Percentiles rank a stretch among this genome's conserved stretches.
phyloP scores from a whole-genome alignment of 2,329 filamentous ascomycete genomes.

The Chaetomium olivaceum region DNA sequence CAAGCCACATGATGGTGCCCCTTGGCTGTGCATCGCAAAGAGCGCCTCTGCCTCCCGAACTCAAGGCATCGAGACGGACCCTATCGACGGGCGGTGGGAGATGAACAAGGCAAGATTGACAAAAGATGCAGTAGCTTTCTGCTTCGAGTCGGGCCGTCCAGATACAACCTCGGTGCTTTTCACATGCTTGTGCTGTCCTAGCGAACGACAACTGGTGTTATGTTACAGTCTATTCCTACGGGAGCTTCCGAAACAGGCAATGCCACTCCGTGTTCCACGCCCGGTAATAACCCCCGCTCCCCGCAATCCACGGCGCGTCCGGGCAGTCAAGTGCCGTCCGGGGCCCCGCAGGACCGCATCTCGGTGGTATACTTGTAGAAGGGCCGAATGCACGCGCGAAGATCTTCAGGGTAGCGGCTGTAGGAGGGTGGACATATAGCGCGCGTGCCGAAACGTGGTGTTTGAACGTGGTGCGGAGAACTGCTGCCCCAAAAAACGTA shows the following conservation, averaged over 20 bases:
- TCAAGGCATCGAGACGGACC: background rate
- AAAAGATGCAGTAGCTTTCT: background rate
- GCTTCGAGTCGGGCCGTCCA: conserved; percentile 21
- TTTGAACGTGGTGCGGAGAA: background rate
- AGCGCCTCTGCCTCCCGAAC: background rate
- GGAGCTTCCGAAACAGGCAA: conserved; percentile 20
- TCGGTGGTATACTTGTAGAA: conserved; percentile 19
- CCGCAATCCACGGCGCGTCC: conserved; percentile 18
- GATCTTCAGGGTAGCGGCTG: background rate
- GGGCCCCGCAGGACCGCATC: conserved; percentile 18
- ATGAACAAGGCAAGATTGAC: background rate
- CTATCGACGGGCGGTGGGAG: background rate
- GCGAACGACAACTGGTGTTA: background rate
- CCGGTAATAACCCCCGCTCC: conserved; percentile 14
- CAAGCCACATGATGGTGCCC: background rate
- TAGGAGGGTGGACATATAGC: background rate
- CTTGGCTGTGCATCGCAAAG: background rate
- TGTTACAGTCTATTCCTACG: background rate
- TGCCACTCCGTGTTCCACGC: conserved; percentile 6
- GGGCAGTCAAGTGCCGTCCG: conserved; percentile 9
- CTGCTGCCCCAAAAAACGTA: background rate
- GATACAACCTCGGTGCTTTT: background rate
- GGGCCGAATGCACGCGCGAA: conserved; percentile 29
- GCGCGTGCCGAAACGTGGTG: background rate
- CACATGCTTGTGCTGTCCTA: background rate